Evolutionary conservation across 1,284 basidiomycete genomes (phyloP).

Genomic region (Malassezia yamatoensis): DNA sequence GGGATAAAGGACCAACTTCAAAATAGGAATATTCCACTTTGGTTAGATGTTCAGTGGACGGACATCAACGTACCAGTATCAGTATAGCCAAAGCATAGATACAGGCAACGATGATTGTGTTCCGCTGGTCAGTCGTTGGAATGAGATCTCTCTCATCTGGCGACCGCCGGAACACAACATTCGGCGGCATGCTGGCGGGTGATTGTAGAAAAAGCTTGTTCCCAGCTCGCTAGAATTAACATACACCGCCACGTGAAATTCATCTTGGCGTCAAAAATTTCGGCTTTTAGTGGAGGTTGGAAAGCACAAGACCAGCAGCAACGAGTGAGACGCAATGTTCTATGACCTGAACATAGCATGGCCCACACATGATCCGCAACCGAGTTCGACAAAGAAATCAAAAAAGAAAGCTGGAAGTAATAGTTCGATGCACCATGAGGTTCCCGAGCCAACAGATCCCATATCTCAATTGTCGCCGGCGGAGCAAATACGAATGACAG

Average conservation of each 20-base stretch:
- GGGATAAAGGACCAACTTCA: conserved; percentile 44
- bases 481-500: conserved; percentile 19
- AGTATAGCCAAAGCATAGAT: conserved; percentile 35
- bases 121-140: conserved; percentile 31
- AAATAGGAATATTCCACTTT: conserved; percentile 35
- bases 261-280: not conserved
- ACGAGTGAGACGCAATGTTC: conserved; percentile 21
- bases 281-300: not conserved
- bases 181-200: not conserved
- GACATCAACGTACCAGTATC: conserved; percentile 21
- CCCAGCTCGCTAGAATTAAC: too few relatives aligned
- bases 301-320: not conserved
- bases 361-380: conserved; percentile 16
- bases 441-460: not conserved
- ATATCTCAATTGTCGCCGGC: not conserved
- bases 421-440: not conserved
- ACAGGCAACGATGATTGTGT: conserved; percentile 45
- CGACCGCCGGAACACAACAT: not conserved
- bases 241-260: conserved; percentile 5
- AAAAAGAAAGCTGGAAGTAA: conserved; percentile 20
- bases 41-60: not conserved
- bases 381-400: conserved; percentile 6
- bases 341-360: conserved; percentile 39
- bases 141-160: not conserved
- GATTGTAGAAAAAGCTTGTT: too few relatives aligned